Conservation (phyloP, 1,139 yeast species). For the Lodderomyces jiufengensis region DNA sequence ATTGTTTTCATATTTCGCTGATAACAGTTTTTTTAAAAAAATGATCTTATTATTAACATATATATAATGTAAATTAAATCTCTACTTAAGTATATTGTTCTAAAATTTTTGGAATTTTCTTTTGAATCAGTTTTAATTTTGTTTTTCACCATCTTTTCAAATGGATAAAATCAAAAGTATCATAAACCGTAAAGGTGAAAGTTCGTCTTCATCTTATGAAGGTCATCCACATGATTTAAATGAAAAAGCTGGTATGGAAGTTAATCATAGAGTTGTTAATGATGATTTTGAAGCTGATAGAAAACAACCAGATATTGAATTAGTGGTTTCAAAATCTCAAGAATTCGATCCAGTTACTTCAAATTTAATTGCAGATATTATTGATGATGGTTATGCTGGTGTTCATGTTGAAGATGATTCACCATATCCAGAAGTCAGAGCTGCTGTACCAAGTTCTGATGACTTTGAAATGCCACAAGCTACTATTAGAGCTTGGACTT, state of each 20-base stretch:
- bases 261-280: conserved; percentile 8
- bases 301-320: conserved; percentile 16
- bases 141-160: not conserved
- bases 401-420: conserved; percentile 49
- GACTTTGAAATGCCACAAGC: conserved; percentile 54
- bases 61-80: too few relatives aligned
- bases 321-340: conserved; percentile 29
- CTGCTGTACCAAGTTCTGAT: conserved; percentile 62
- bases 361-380: conserved; percentile 21
- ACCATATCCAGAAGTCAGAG: conserved; percentile 68
- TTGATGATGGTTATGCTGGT: conserved; percentile 43
- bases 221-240: conserved; percentile 1
- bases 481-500: conserved; percentile 60
- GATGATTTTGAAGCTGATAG: conserved; percentile 25
- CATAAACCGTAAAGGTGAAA: conserved; percentile 11
- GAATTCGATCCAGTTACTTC: conserved; percentile 39
- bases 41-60: too few relatives aligned
- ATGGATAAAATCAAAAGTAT: conserved; percentile 21
- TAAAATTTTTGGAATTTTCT: not conserved
- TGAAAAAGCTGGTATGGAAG: conserved; percentile 8
- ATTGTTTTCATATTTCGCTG: too few relatives aligned
- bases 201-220: not conserved
- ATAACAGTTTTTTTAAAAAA: too few relatives aligned
- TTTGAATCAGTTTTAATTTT: not conserved
- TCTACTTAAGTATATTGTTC: too few relatives aligned